Conservation (phyloP, 331 rosid species). For the Acacia concinna region DNA sequence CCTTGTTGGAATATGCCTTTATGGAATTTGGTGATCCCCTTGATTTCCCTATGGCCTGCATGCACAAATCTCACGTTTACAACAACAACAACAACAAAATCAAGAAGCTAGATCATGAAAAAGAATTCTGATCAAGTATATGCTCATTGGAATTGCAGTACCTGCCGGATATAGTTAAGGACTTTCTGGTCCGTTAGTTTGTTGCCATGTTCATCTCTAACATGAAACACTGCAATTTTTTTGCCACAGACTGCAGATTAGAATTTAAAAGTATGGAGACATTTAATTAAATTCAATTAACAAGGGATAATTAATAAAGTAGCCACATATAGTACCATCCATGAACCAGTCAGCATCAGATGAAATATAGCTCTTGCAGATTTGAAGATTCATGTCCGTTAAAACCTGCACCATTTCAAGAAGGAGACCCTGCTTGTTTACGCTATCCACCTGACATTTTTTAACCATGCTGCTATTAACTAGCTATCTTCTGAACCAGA, state of each 20-base stretch:
- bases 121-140: background rate
- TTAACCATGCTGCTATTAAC: background rate
- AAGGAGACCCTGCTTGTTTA: constrained; percentile 69
- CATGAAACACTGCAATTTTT: constrained; percentile 60
- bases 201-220: constrained; percentile 59
- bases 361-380: constrained; percentile 65
- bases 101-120: too few species aligned
- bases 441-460: constrained; percentile 56
- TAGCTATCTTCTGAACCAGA: background rate
- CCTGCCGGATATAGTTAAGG: background rate
- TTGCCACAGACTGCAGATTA: background rate
- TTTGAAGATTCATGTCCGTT: constrained; percentile 75
- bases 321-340: constrained; percentile 45
- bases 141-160: background rate
- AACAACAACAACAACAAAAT: too few species aligned
- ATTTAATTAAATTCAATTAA: background rate
- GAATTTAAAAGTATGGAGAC: background rate
- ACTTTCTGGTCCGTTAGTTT: constrained; percentile 38
- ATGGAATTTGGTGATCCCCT: constrained; percentile 37
- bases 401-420: constrained; percentile 71
- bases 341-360: constrained; percentile 77
- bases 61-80: background rate
- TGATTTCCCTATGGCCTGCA: constrained; percentile 38
- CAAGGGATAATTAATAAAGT: background rate
- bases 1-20: constrained; percentile 29